A percentile compares a stretch with the other conserved stretches of the same genome.
Evolutionary conservation across 768 basidiomycete species (phyloP).

Genomic region (Tylopilus subfusipes): DNA sequence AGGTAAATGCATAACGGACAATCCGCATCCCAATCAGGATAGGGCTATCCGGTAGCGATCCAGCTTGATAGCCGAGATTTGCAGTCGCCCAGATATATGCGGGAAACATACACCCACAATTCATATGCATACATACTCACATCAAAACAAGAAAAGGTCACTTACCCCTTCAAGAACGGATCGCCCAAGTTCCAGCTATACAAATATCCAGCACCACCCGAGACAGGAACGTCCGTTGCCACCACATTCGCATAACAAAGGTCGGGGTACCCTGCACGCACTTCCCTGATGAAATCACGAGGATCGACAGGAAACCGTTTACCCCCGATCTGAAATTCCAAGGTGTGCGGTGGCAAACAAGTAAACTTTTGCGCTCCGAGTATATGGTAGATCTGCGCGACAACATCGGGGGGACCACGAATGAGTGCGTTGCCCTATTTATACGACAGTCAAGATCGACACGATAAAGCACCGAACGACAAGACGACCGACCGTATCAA

Average conservation of each 20-base stretch:
- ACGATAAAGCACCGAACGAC: background rate
- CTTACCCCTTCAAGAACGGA: slow-evolving; percentile 73
- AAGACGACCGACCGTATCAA: slow-evolving; percentile 57
- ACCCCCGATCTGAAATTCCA: slow-evolving; percentile 68
- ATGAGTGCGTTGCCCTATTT: slow-evolving; percentile 71
- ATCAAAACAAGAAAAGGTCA: slow-evolving; percentile 6
- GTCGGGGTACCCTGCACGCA: slow-evolving; percentile 34
- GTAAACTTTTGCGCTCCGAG: slow-evolving; percentile 49
- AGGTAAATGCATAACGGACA: background rate
- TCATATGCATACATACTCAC: background rate
- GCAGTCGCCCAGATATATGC: background rate
- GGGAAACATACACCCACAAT: background rate
- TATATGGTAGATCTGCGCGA: slow-evolving; percentile 42
- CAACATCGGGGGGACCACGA: slow-evolving; percentile 67
- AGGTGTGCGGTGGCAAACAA: slow-evolving; percentile 58
- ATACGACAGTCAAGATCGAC: background rate
- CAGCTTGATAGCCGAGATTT: background rate
- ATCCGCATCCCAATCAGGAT: slow-evolving; percentile 1
- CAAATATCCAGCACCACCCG: slow-evolving; percentile 49
- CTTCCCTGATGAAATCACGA: slow-evolving; percentile 59
- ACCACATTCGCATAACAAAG: slow-evolving; percentile 55
- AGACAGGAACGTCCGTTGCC: slow-evolving; percentile 57
- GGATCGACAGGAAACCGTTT: slow-evolving; percentile 70
- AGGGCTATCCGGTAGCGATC: background rate
- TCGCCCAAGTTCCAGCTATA: slow-evolving; percentile 78